A percentile compares a stretch with the other conserved stretches of the same genome.
Conservation (phyloP, 495 filamentous ascomycete genomes). For the Penicillium coffeae region DNA sequence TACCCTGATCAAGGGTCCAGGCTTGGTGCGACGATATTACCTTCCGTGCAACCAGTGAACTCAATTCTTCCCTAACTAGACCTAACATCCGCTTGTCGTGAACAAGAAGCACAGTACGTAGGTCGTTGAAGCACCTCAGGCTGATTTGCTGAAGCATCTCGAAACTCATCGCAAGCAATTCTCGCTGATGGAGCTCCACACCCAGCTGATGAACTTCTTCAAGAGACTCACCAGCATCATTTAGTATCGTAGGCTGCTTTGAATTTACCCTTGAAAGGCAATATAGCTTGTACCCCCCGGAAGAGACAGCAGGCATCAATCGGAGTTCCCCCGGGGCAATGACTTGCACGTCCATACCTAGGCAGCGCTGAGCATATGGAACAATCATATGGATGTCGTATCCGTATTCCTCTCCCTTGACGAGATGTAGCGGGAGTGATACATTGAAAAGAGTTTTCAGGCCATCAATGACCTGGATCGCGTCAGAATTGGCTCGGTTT, state of each 20-base stretch:
- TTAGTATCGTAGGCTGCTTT: too few species aligned
- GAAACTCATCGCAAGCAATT: constrained; percentile 23
- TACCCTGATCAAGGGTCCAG: too few species aligned
- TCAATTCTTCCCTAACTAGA: constrained; percentile 35
- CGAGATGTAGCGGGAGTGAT: constrained; percentile 26
- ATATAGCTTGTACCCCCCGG: constrained; percentile 20
- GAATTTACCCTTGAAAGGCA: too few species aligned
- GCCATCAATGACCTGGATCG: constrained; percentile 12
- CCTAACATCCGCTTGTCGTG: constrained; percentile 49
- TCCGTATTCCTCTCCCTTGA: constrained; percentile 32
- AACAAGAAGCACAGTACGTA: constrained; percentile 38
- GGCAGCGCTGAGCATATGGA: constrained; percentile 9
- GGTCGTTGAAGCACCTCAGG: constrained; percentile 37
- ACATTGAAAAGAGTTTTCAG: constrained; percentile 21
- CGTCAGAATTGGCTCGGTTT: too few species aligned
- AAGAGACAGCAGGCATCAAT: constrained; percentile 11
- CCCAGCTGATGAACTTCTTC: constrained; percentile 39
- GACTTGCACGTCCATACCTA: constrained; percentile 13
- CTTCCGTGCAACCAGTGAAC: constrained; percentile 16
- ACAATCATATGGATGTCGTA: constrained; percentile 33
- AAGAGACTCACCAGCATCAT: too few species aligned
- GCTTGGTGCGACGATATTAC: too few species aligned
- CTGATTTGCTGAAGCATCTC: constrained; percentile 31
- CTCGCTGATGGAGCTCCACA: constrained; percentile 41
- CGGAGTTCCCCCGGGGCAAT: constrained; percentile 17